These are phyloP conservation scores for Wickerhamomyces hampshirensis DNA, from an alignment of 805 yeast species.

Conservation along the genomic window DNA sequence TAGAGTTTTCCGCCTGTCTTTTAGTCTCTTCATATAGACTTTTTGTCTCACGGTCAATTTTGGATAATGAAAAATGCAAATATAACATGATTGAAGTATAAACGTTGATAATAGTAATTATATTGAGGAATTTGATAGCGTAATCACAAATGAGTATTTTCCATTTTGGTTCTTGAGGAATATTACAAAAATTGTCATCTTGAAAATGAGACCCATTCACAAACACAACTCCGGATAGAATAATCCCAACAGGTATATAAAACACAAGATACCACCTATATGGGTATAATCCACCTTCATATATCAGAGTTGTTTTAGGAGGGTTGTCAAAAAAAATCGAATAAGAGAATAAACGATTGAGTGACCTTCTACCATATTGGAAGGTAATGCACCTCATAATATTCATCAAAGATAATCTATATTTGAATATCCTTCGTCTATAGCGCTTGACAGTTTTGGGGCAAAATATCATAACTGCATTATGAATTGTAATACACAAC, in stretches of 20 bases:
- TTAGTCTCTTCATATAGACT: slow-evolving; percentile 5
- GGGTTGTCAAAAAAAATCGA: background rate
- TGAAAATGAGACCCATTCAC: slow-evolving; percentile 9
- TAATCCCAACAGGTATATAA: background rate
- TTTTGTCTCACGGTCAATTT: slow-evolving; percentile 11
- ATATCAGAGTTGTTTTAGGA: background rate
- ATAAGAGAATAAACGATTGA: background rate
- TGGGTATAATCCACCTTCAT: slow-evolving; percentile 23
- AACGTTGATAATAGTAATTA: slow-evolving; percentile 11
- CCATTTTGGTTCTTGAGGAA: slow-evolving; percentile 17
- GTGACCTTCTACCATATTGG: background rate
- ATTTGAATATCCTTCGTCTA: slow-evolving; percentile 7
- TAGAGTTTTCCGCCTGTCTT: background rate
- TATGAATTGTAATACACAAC: slow-evolving; percentile 18
- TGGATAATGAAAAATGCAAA: slow-evolving; percentile 8
- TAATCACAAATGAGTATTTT: slow-evolving; percentile 17
- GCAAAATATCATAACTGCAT: slow-evolving; percentile 17
- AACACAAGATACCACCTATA: slow-evolving; percentile 2
- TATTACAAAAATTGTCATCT: slow-evolving; percentile 14
- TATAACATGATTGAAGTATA: slow-evolving; percentile 17
- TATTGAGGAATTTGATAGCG: slow-evolving; percentile 14
- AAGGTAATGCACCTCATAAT: background rate
- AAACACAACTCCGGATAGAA: slow-evolving; percentile 12
- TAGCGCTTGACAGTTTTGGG: slow-evolving; percentile 11
- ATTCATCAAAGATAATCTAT: slow-evolving; percentile 4